Conservation (phyloP, 768 basidiomycete genomes). For the Pisolithus sp. region DNA sequence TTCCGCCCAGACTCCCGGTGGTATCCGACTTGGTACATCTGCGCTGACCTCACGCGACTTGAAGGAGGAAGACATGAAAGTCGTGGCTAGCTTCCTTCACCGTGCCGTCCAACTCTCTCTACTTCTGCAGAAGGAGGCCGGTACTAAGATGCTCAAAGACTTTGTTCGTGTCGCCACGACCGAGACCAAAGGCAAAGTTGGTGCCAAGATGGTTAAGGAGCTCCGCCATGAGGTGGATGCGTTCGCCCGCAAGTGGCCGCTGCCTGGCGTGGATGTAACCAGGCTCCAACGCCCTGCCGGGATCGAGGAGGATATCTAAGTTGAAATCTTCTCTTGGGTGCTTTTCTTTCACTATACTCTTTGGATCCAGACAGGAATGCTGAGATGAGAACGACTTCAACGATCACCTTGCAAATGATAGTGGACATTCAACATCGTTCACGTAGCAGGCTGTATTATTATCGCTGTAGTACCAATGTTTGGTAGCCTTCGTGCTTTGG, state of each 20-base stretch:
- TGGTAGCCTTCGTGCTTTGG: background rate
- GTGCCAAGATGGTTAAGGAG: slow-evolving; percentile 61
- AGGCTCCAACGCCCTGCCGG: slow-evolving; percentile 54
- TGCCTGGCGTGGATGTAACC: slow-evolving; percentile 73
- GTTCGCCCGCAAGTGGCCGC: slow-evolving; percentile 86
- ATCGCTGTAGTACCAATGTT: background rate
- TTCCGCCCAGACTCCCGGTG: slow-evolving; percentile 92
- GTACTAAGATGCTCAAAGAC: slow-evolving; percentile 92
- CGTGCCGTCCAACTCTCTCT: slow-evolving; percentile 90
- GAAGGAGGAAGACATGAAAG: slow-evolving; percentile 78
- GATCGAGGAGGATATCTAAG: slow-evolving; percentile 46
- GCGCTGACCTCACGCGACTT: slow-evolving; percentile 94
- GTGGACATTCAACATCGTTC: slow-evolving; percentile 31
- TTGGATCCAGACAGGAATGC: background rate
- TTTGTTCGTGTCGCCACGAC: slow-evolving; percentile 78
- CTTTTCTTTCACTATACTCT: background rate
- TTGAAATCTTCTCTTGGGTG: background rate
- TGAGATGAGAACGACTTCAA: slow-evolving; percentile 43
- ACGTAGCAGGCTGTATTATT: slow-evolving; percentile 22
- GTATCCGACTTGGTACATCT: slow-evolving; percentile 92
- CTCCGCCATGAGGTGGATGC: slow-evolving; percentile 72
- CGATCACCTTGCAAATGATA: slow-evolving; percentile 29
- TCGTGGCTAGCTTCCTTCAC: slow-evolving; percentile 88
- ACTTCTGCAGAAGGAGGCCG: slow-evolving; percentile 88
- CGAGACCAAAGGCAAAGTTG: slow-evolving; percentile 62